phyloP scores from a whole-genome alignment of 148 eudicot genomes.

The Chenopodium quinoa region DNA sequence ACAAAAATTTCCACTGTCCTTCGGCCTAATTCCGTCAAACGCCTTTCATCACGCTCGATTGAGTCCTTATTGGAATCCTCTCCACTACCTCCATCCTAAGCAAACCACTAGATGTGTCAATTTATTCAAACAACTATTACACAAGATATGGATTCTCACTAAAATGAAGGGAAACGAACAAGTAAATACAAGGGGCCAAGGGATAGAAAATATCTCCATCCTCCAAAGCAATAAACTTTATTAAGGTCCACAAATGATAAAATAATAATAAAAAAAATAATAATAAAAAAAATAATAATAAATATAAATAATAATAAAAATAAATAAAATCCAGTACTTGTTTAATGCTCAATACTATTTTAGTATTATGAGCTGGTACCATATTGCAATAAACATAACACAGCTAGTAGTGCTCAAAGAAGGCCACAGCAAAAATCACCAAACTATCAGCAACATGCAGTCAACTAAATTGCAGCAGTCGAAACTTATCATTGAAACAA shows the following conservation, averaged over 20 bases:
- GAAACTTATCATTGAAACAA: neutral
- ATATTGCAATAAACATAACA: neutral
- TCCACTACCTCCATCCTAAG: conserved; percentile 79
- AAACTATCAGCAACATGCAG: neutral
- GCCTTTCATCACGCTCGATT: conserved; percentile 90
- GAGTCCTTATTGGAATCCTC: conserved; percentile 82
- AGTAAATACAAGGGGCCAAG: neutral
- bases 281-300: neutral
- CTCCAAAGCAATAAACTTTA: neutral
- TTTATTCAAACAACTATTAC: neutral
- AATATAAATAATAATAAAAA: no score
- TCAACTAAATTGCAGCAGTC: neutral
- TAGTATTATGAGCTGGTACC: neutral
- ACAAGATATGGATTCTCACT: neutral
- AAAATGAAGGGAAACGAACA: neutral
- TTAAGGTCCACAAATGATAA: neutral
- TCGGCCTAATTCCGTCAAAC: conserved; percentile 90
- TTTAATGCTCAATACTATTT: neutral
- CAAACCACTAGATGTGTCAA: conserved; percentile 5
- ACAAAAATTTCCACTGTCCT: conserved; percentile 92
- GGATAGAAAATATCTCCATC: neutral
- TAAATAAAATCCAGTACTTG: neutral
- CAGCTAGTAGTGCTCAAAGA: neutral
- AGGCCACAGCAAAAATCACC: neutral
- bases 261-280: no score